A percentile compares a stretch with the other conserved stretches of the same genome.
Conservation (phyloP, 108 stramenopile species). For the Nannochloropsis oceanica region DNA sequence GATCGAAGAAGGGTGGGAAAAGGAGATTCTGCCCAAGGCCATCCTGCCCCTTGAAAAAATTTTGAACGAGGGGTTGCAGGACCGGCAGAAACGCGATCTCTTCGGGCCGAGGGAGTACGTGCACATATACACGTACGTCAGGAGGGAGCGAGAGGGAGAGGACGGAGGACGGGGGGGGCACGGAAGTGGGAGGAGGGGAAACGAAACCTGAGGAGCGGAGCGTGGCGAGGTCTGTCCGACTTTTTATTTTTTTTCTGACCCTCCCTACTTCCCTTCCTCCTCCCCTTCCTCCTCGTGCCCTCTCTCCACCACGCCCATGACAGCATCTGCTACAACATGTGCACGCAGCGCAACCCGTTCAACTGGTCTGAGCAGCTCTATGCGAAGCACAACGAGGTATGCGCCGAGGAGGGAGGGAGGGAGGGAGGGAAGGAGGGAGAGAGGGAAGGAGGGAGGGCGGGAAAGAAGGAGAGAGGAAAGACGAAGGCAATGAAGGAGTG, state of each 20-base stretch:
- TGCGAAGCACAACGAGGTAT: slow-evolving; percentile 67
- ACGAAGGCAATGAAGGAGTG: neutral
- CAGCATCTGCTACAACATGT: slow-evolving; percentile 99
- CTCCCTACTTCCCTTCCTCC: too few species aligned
- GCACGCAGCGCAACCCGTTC: slow-evolving; percentile 96
- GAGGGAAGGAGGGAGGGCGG: neutral
- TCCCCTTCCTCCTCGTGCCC: neutral
- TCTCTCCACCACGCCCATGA: neutral
- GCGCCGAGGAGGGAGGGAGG: neutral
- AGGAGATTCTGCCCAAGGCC: slow-evolving; percentile 80
- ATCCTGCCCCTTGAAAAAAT: slow-evolving; percentile 68
- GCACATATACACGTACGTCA: slow-evolving; percentile 44
- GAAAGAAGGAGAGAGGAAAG: neutral
- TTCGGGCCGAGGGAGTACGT: slow-evolving; percentile 87
- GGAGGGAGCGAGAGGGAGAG: neutral
- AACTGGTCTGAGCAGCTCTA: slow-evolving; percentile 97
- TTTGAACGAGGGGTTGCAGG: slow-evolving; percentile 62
- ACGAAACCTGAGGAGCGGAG: neutral
- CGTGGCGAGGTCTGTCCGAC: neutral
- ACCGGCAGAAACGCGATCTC: slow-evolving; percentile 46
- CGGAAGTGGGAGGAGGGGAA: neutral
- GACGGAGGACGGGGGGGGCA: neutral
- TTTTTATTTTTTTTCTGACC: too few species aligned
- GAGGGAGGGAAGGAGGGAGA: neutral
- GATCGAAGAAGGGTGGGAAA: slow-evolving; percentile 59